Evolutionary conservation across 192 early-diverging fungal genomes (phyloP), one percentile per base, ranked within the genome.

Genomic region (Ambispora gerdemannii): DNA sequence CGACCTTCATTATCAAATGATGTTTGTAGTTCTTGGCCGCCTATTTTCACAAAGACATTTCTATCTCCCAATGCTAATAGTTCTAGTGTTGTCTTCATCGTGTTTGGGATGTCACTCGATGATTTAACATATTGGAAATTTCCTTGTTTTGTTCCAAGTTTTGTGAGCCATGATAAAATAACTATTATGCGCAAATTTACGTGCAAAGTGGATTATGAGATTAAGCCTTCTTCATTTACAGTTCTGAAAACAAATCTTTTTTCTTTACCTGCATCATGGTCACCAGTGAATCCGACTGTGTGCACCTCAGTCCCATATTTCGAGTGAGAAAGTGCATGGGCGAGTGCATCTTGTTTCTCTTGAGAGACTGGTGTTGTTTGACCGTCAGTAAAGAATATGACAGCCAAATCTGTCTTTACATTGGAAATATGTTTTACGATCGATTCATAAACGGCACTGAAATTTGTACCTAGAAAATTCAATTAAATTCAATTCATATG

Each of bases 371-470:
- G 7, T 0, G 25, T 13, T 32, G 69, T 71, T 43, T 70, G 72
- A 1, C 79, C 79, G 50, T 80, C 79, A 8, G 79, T 80, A 43
- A 80, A 72, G 68, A 80, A 77, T 61, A 80, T 77, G 13, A 80
- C 47, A 2, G 76, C 75, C 4, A 67, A 30, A 60, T 74, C 71
- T 0, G 68, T 60, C 25, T 77, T 71, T 13, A 62, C 50, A 20
- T 47, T 30, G 15, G 61, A 35, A 2, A 72, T 58, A 7, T 70
- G 34, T 0, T 50, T 30, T 33, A 72, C 28, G 10, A 80, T 56
- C 28, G 20, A 49, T 8, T 72, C 49, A 32, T 76, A 80, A 19
- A 77, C 78, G 15, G 56, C 36, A 6, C 35, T 70, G 55, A 80
- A 80, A 27, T 32, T 62, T 22, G 78, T 80, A 17, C 78, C 78